Evolutionary conservation across 2,329 filamentous ascomycete species (phyloP).

Genomic region (Pseudogymnoascus sp.): DNA sequence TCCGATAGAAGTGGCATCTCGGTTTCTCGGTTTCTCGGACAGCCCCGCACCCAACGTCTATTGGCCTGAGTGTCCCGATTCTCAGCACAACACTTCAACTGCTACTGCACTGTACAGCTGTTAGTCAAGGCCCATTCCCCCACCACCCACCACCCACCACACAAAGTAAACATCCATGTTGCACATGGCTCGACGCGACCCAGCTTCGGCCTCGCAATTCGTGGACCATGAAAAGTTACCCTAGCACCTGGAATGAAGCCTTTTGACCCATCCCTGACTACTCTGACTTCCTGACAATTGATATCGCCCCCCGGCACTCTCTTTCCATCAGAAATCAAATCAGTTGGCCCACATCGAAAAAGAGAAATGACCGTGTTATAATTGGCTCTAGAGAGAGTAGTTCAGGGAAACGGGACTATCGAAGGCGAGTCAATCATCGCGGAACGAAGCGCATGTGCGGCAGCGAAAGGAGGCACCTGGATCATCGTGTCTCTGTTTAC

Average conservation of each 20-base stretch:
- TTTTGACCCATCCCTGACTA: conserved; percentile 1
- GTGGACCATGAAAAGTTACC: background rate
- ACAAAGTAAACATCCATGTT: conserved; percentile 5
- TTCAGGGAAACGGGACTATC: background rate
- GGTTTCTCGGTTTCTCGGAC: background rate
- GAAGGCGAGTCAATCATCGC: background rate
- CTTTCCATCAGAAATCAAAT: background rate
- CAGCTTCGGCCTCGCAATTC: conserved; percentile 7
- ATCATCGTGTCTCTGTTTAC: conserved; percentile 6
- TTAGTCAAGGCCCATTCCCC: background rate
- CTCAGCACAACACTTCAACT: background rate
- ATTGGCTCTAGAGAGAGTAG: background rate
- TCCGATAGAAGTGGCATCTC: conserved; percentile 3
- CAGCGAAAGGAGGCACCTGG: background rate
- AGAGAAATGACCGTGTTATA: background rate
- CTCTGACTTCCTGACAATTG: background rate
- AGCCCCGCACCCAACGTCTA: background rate
- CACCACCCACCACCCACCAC: background rate
- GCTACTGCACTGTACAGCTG: background rate
- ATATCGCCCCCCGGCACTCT: background rate
- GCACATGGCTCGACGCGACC: conserved; percentile 6
- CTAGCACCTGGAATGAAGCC: background rate
- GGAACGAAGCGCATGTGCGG: background rate
- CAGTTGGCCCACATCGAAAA: background rate
- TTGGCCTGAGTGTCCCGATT: background rate